phyloP scores from a whole-genome alignment of 2,329 filamentous ascomycete species.

The Chaetomium olivaceum region DNA sequence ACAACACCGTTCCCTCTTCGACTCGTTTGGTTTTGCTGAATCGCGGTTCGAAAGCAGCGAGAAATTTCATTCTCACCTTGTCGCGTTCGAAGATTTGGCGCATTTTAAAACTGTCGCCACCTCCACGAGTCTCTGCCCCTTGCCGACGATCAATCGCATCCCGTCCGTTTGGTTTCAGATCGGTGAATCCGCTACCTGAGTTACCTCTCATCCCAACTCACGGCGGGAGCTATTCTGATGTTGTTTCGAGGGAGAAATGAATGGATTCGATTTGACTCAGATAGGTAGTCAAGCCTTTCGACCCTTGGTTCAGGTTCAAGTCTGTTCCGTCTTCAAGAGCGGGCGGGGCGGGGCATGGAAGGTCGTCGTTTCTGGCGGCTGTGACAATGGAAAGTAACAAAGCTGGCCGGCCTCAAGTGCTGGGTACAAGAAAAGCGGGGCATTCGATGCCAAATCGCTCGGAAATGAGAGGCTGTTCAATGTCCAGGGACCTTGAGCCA shows the following conservation, averaged over 20 bases:
- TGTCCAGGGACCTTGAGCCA: conserved; percentile 10
- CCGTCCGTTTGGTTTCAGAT: conserved; percentile 22
- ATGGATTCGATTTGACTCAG: neutral
- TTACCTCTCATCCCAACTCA: neutral
- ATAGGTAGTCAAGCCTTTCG: neutral
- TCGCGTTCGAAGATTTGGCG: neutral
- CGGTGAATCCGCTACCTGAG: neutral
- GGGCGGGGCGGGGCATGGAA: neutral
- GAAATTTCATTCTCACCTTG: neutral
- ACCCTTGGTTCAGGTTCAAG: neutral
- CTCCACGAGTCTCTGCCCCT: neutral
- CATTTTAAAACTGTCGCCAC: neutral
- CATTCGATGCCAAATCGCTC: conserved; percentile 6
- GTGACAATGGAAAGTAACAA: neutral
- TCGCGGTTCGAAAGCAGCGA: neutral
- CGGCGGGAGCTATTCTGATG: neutral
- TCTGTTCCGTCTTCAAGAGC: neutral
- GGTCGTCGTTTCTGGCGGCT: neutral
- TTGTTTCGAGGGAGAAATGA: neutral
- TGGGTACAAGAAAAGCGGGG: conserved; percentile 16
- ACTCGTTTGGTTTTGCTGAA: neutral
- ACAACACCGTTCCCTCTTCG: neutral
- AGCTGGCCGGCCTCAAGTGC: neutral
- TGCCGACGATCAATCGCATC: neutral
- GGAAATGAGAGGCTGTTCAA: conserved; percentile 13